Evolutionary conservation across 352 stramenopile genomes (phyloP).

Genomic region (Globisporangium cederbergense): DNA sequence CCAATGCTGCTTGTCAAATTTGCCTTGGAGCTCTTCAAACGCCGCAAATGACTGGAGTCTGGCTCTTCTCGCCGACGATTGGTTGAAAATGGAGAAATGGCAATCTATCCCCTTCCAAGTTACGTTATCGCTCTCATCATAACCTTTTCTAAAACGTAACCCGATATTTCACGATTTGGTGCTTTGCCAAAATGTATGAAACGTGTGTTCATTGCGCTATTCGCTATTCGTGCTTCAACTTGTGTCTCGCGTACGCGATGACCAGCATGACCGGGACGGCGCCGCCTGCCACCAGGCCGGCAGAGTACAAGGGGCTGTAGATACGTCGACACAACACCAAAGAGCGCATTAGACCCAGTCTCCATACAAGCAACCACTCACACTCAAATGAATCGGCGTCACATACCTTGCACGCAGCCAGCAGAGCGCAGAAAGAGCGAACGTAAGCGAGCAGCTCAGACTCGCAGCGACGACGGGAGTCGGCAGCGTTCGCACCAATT

Average conservation of each 20-base stretch:
- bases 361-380: neutral
- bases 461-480: slow-evolving; percentile 42
- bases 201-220: neutral
- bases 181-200: neutral
- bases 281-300: slow-evolving; percentile 29
- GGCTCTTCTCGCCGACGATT: slow-evolving; percentile 22
- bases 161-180: neutral
- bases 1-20: slow-evolving; percentile 9
- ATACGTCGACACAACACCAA: neutral
- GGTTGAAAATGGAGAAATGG: slow-evolving; percentile 17
- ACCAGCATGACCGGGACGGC: slow-evolving; percentile 29
- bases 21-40: slow-evolving; percentile 2
- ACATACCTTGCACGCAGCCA: slow-evolving; percentile 56
- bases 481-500: slow-evolving; percentile 30
- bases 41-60: slow-evolving; percentile 46
- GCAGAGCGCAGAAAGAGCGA: slow-evolving; percentile 36
- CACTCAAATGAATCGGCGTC: neutral
- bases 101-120: neutral
- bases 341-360: neutral
- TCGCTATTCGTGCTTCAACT: slow-evolving; percentile 35
- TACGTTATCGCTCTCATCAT: neutral
- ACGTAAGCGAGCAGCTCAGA: slow-evolving; percentile 47
- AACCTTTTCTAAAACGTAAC: slow-evolving; percentile 1
- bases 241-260: slow-evolving; percentile 23
- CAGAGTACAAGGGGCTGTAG: slow-evolving; percentile 49